A percentile compares a stretch with the other conserved stretches of the same genome.
Conservation (phyloP, 2,329 filamentous ascomycete species). For the Mycosphaerella sp. region DNA sequence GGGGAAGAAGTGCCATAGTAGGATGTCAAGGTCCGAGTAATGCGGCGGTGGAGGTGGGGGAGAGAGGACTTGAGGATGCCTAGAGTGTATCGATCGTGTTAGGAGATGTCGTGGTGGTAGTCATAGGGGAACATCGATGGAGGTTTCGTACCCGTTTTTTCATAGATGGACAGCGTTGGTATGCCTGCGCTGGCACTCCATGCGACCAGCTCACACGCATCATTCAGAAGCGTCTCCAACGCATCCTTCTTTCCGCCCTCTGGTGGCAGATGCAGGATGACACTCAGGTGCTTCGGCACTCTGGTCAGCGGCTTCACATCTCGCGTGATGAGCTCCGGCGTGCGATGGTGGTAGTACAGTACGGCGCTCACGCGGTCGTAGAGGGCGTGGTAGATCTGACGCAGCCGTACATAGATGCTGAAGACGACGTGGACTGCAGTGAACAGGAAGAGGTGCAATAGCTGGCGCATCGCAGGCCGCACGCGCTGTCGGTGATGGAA, state of each 20-base stretch:
- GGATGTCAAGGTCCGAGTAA: slow-evolving; percentile 70
- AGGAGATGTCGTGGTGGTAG: too few relatives aligned
- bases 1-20: slow-evolving; percentile 67
- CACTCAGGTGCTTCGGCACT: slow-evolving; percentile 78
- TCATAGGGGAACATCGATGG: background rate
- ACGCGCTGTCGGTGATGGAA: slow-evolving; percentile 27
- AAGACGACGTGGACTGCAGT: slow-evolving; percentile 71
- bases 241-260: slow-evolving; percentile 63
- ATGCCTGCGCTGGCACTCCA: slow-evolving; percentile 92
- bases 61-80: slow-evolving; percentile 86
- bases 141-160: slow-evolving; percentile 67
- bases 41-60: slow-evolving; percentile 71
- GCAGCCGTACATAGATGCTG: slow-evolving; percentile 76
- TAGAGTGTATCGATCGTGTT: slow-evolving; percentile 33
- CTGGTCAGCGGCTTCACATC: slow-evolving; percentile 71
- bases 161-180: slow-evolving; percentile 80
- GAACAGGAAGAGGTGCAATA: slow-evolving; percentile 60
- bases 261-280: slow-evolving; percentile 70
- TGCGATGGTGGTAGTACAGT: slow-evolving; percentile 90
- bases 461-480: slow-evolving; percentile 26
- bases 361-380: slow-evolving; percentile 72
- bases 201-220: slow-evolving; percentile 83
- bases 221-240: slow-evolving; percentile 76
- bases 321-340: slow-evolving; percentile 82
- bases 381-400: slow-evolving; percentile 72